phyloP scores from a whole-genome alignment of 495 filamentous ascomycete species.

The Lasiosphaeria hispida region DNA sequence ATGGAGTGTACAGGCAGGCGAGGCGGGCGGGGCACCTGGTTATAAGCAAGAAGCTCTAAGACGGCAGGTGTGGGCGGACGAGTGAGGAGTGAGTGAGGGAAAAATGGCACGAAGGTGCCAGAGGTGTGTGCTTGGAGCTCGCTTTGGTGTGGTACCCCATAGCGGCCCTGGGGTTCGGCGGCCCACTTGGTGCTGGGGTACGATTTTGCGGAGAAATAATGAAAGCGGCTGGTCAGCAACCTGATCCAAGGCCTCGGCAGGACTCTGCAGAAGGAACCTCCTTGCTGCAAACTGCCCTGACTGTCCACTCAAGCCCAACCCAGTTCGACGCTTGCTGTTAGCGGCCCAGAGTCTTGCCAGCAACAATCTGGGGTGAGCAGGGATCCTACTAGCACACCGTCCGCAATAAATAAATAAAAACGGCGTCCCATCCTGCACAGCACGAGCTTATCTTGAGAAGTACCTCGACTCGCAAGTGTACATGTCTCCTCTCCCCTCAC shows the following conservation, averaged over 20 bases:
- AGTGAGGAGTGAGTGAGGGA: conserved; percentile 7
- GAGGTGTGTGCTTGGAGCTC: not conserved
- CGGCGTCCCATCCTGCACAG: not conserved
- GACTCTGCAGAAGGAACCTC: not conserved
- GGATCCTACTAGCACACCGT: conserved; percentile 6
- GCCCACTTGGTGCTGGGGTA: conserved; percentile 1
- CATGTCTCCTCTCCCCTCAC: not conserved
- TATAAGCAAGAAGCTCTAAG: conserved; percentile 3
- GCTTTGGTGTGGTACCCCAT: not conserved
- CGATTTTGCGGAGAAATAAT: conserved; percentile 23
- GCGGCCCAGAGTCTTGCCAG: not conserved
- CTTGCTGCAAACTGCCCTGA: not conserved
- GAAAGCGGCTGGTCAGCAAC: conserved; percentile 23
- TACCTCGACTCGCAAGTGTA: too few species aligned
- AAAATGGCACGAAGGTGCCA: conserved; percentile 2
- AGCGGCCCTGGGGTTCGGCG: not conserved
- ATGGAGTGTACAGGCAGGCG: not conserved
- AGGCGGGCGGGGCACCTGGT: conserved; percentile 4
- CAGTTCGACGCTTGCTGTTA: conserved; percentile 1
- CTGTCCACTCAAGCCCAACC: not conserved
- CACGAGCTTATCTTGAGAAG: not conserved
- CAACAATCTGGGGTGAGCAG: conserved; percentile 32
- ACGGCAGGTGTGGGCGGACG: not conserved
- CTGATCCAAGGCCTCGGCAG: not conserved
- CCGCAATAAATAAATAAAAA: not conserved